phyloP scores from a whole-genome alignment of 2,329 filamentous ascomycete species.

The Pseudopithomyces chartarum region DNA sequence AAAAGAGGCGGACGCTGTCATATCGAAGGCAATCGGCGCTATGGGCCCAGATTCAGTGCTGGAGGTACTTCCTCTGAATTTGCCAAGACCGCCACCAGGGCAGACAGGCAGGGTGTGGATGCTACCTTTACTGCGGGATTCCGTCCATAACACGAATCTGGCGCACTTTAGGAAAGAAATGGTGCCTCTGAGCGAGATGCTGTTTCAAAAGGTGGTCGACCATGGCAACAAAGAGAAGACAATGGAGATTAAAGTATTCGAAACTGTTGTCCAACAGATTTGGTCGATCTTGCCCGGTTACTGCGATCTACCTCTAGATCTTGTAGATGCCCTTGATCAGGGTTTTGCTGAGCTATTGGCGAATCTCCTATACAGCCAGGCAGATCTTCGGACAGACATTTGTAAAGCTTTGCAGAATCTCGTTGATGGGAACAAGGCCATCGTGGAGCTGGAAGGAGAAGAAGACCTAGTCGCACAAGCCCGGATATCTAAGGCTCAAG shows the following conservation, averaged over 20 bases:
- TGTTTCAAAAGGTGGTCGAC: slow-evolving; percentile 88
- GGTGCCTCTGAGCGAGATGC: slow-evolving; percentile 83
- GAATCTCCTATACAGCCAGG: slow-evolving; percentile 90
- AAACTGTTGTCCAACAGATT: slow-evolving; percentile 92
- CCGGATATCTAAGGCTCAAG: slow-evolving; percentile 74
- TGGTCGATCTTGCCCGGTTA: slow-evolving; percentile 95
- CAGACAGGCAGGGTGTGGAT: slow-evolving; percentile 92
- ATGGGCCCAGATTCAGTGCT: slow-evolving; percentile 90
- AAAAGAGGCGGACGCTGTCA: slow-evolving; percentile 89
- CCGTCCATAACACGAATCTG: slow-evolving; percentile 85
- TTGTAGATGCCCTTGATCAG: slow-evolving; percentile 75
- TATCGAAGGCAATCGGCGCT: slow-evolving; percentile 83
- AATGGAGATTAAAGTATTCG: slow-evolving; percentile 96
- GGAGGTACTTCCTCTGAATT: slow-evolving; percentile 81
- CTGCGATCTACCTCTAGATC: slow-evolving; percentile 86
- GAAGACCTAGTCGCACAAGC: slow-evolving; percentile 75
- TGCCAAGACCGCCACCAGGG: slow-evolving; percentile 74
- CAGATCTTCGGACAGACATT: slow-evolving; percentile 82
- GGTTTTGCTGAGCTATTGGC: slow-evolving; percentile 86
- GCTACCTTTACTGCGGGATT: slow-evolving; percentile 86
- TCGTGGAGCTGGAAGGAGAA: slow-evolving; percentile 70
- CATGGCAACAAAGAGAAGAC: slow-evolving; percentile 84
- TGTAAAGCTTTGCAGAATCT: slow-evolving; percentile 85
- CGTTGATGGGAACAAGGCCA: slow-evolving; percentile 88
- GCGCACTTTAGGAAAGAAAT: slow-evolving; percentile 85